Evolutionary conservation across 1,284 basidiomycete genomes (phyloP).

Genomic region (Singerocomus inundabilis): DNA sequence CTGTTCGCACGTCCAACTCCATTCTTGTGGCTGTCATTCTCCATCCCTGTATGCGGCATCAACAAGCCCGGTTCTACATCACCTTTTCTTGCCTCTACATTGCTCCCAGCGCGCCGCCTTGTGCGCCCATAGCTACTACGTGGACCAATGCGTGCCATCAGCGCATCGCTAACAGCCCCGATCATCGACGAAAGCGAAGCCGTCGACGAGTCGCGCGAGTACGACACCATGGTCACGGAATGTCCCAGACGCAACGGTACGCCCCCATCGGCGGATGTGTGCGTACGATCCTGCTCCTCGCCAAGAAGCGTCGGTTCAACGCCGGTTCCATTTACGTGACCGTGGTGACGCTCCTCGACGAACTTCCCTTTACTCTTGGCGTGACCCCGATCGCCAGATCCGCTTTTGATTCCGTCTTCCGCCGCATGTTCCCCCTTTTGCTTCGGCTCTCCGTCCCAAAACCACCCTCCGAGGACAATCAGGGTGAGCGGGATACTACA

Average conservation of each 20-base stretch:
- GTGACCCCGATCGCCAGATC: background rate
- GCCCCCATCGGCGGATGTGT: background rate
- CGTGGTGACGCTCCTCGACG: background rate
- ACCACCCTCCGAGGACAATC: constrained; percentile 92
- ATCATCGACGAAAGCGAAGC: constrained; percentile 38
- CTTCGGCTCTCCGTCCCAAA: constrained; percentile 46
- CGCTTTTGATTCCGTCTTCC: background rate
- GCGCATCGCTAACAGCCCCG: constrained; percentile 42
- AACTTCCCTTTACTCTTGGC: constrained; percentile 14
- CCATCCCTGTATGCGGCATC: constrained; percentile 7
- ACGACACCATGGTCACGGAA: constrained; percentile 9
- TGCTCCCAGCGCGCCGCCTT: background rate
- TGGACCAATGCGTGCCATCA: constrained; percentile 29
- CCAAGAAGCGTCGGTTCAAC: background rate
- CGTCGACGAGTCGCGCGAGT: constrained; percentile 17
- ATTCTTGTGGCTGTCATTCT: background rate
- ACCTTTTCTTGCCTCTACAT: background rate
- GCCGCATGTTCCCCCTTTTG: constrained; percentile 6
- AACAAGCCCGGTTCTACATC: constrained; percentile 16
- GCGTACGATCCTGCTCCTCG: background rate
- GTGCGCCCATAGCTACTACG: background rate
- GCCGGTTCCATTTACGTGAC: background rate
- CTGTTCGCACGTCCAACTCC: background rate
- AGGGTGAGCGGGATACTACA: constrained; percentile 90
- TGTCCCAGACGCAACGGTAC: background rate